These are phyloP conservation scores for Scorias spongiosa DNA, from an alignment of 2,329 filamentous ascomycete species.

Conservation along the genomic window DNA sequence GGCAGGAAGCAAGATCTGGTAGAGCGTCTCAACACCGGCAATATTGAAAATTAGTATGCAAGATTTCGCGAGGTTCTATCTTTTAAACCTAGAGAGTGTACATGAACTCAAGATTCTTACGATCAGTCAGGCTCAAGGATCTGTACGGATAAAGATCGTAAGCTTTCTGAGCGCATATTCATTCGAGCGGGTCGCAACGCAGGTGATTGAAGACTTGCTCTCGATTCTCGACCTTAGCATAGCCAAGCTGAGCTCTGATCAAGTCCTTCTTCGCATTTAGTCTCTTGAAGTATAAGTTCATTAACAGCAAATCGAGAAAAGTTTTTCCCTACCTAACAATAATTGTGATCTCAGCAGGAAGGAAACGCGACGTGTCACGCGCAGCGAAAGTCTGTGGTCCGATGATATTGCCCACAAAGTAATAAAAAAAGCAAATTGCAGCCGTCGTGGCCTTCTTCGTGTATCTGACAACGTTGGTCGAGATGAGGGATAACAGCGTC, in stretches of 20 bases:
- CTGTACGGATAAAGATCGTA: not conserved
- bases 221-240: not conserved
- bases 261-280: constrained; percentile 20
- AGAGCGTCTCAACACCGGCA: too few relatives aligned
- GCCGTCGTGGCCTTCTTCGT: constrained; percentile 33
- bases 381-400: constrained; percentile 33
- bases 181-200: not conserved
- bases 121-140: not conserved
- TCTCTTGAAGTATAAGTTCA: constrained; percentile 25
- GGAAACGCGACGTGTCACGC: constrained; percentile 32
- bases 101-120: constrained; percentile 35
- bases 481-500: constrained; percentile 38
- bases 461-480: constrained; percentile 33
- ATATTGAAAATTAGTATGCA: too few relatives aligned
- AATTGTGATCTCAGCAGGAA: constrained; percentile 36
- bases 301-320: constrained; percentile 20
- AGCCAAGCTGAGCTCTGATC: not conserved
- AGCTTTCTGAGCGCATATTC: constrained; percentile 1
- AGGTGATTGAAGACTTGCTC: not conserved
- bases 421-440: constrained; percentile 31
- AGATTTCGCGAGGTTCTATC: too few relatives aligned
- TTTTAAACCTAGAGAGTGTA: constrained; percentile 28
- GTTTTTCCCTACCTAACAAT: constrained; percentile 30
- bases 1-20: too few relatives aligned
- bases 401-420: constrained; percentile 32